Evolutionary conservation across 176 grass and related monocot genomes (phyloP).

Genomic region (Carex littledalei): DNA sequence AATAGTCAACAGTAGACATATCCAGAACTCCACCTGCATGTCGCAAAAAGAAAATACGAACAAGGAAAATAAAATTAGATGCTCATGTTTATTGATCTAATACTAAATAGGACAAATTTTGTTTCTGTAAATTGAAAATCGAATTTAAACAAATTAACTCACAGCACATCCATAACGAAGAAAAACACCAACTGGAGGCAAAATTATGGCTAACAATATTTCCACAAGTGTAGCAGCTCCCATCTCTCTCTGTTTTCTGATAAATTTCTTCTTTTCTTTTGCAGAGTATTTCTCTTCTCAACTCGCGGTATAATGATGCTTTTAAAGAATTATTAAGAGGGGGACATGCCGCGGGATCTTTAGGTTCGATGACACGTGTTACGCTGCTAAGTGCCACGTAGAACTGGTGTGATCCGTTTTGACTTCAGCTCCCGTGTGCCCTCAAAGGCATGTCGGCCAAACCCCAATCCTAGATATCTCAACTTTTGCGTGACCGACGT

Average conservation of each 20-base stretch:
- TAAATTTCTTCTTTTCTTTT: background rate
- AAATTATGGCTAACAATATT: slow-evolving; percentile 77
- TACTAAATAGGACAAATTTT: background rate
- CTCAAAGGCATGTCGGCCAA: background rate
- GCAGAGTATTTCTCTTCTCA: background rate
- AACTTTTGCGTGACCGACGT: no score
- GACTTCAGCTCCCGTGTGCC: background rate
- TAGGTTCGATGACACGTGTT: background rate
- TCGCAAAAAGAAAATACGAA: background rate
- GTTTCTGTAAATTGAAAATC: background rate
- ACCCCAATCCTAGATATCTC: no score
- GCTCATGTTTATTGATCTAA: background rate
- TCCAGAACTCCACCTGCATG: slow-evolving; percentile 69
- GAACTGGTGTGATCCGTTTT: background rate
- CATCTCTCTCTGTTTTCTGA: slow-evolving; percentile 28
- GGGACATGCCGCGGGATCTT: background rate
- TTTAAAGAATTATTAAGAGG: background rate
- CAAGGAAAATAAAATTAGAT: background rate
- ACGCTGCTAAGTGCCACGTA: background rate
- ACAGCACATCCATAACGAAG: slow-evolving; percentile 78
- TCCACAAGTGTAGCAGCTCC: slow-evolving; percentile 79
- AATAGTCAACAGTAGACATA: slow-evolving; percentile 57
- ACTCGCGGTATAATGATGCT: background rate
- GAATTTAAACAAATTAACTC: slow-evolving; percentile 15
- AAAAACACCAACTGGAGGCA: slow-evolving; percentile 92